phyloP scores from a whole-genome alignment of 176 grass and related monocot species.

The Triticum dicoccoides region DNA sequence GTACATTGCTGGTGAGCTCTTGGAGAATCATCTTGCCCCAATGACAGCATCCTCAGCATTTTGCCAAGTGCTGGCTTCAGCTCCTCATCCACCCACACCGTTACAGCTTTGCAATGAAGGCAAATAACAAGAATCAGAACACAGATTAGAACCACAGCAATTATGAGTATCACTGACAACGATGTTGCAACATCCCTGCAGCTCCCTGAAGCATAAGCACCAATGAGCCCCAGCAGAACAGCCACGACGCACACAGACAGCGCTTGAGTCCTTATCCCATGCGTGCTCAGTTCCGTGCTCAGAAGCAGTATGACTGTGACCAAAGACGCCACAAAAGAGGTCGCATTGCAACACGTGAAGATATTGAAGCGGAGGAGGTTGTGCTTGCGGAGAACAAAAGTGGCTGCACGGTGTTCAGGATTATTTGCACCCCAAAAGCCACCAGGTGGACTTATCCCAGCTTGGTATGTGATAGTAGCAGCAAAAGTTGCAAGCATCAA shows the following conservation, averaged over 20 bases:
- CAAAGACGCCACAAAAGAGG: slow-evolving; percentile 32
- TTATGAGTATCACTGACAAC: neutral
- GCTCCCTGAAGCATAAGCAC: slow-evolving; percentile 20
- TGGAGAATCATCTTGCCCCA: neutral
- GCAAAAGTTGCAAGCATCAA: slow-evolving; percentile 30
- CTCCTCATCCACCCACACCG: neutral
- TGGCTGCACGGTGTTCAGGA: neutral
- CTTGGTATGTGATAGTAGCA: slow-evolving; percentile 36
- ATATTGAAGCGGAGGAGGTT: slow-evolving; percentile 7
- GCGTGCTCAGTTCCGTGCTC: slow-evolving; percentile 9
- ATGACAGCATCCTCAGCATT: neutral
- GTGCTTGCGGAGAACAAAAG: slow-evolving; percentile 22
- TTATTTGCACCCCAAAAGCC: slow-evolving; percentile 30
- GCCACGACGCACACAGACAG: neutral
- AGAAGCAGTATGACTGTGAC: slow-evolving; percentile 33
- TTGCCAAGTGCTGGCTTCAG: neutral
- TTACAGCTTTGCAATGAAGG: neutral
- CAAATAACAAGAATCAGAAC: neutral
- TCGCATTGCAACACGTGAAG: slow-evolving; percentile 7
- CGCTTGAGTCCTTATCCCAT: slow-evolving; percentile 15
- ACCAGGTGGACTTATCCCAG: slow-evolving; percentile 29
- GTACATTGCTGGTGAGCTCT: neutral
- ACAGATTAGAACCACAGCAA: slow-evolving; percentile 20
- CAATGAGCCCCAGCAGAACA: slow-evolving; percentile 12
- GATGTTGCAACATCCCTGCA: slow-evolving; percentile 22